Conservation (phyloP, 2,329 filamentous ascomycete genomes). For the Neonectria coccinea region DNA sequence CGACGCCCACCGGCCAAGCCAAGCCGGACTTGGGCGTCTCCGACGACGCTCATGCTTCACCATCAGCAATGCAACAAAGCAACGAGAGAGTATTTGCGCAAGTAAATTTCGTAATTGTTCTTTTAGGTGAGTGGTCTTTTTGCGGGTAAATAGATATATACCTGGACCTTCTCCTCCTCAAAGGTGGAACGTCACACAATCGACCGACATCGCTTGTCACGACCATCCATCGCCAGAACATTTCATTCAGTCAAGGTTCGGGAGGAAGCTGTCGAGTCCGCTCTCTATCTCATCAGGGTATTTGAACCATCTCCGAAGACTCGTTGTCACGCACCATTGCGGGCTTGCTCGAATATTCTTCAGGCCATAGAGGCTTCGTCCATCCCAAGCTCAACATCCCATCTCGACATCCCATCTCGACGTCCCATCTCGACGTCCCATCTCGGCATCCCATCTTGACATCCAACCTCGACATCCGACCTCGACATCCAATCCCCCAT, state of each 20-base stretch:
- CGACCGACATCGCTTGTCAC: not conserved
- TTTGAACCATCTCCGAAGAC: not conserved
- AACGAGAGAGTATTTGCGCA: conserved; percentile 13
- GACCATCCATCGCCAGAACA: not conserved
- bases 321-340: not conserved
- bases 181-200: not conserved
- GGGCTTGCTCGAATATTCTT: not conserved
- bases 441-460: too few relatives aligned
- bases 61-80: conserved; percentile 17
- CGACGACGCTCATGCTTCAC: conserved; percentile 11
- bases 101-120: not conserved
- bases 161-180: not conserved
- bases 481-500: not conserved
- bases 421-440: too few relatives aligned
- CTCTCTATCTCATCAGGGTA: not conserved
- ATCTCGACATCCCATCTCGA: too few relatives aligned
- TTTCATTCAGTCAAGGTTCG: not conserved
- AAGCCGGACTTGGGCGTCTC: conserved; percentile 17
- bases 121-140: not conserved
- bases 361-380: not conserved
- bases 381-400: not conserved
- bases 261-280: not conserved
- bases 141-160: not conserved
- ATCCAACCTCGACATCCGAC: not conserved
- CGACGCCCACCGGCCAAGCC: not conserved